Base-by-base conservation (phyloP, 2,329 filamentous ascomycete species). In the Monilinia fructigena region DNA sequence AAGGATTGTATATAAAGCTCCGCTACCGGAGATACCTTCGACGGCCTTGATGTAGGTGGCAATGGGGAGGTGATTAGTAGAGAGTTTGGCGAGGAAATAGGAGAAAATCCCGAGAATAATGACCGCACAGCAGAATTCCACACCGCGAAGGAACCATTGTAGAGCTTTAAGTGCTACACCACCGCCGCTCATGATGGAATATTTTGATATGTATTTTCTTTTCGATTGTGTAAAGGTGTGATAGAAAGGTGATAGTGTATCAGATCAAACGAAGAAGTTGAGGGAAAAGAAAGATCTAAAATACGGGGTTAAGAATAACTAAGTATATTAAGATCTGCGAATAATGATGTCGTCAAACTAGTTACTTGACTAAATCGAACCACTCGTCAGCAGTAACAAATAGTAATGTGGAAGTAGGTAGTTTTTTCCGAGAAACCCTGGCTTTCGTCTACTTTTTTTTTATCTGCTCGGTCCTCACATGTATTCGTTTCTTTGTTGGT, bases 71-170 rank as follows among this genome's bases (percentile, higher is more conserved):
- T 87, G 74, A 78, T 92, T 86, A 74, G 89, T 85, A 69, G 84
- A 77, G 18, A 93, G 85, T 11, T 89, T 84, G 11, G 89, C 86
- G 60, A 97, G 86, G 82, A 93, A 96, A 82, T 96, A 97, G 60
- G 88, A 89, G 82, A 89, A 93, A 74, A 95, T 85, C 71, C 85
- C 89, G 69, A 97, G 85, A 68, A 94, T 85, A 71, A 96, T 83
- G 67, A 83, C 86, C 11, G 89, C 83, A 77, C 87, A 91, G 75
- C 85, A 82, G 78, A 96, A 89, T 74, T 92, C 86, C 66, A 97
- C 79, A 70, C 84, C 79, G 72, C 94, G 91, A 74, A 96, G 80
- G 76, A 89, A 82, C 76, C 89, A 89, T 74, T 92, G 89, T 56
- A 84, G 78, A 63, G 85, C 79, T 74, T 91, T 92, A 73, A 96